Evolutionary conservation across 345 rosid genomes (phyloP), one percentile per base, ranked within the genome.

Genomic region (Eutrema yunnanense): DNA sequence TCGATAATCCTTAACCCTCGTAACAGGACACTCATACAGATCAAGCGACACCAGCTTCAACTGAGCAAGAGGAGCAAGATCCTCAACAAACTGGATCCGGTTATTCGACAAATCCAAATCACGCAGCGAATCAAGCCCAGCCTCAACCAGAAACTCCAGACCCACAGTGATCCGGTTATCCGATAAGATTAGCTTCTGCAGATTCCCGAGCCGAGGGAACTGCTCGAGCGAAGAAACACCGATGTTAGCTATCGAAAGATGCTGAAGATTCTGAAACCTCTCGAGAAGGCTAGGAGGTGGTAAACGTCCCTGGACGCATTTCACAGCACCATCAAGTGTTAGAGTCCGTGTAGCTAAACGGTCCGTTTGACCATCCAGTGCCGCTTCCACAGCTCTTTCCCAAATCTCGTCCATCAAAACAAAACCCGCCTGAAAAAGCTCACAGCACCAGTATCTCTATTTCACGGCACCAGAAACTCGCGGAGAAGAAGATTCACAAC

Each of bases 1-100:
- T 76, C 89, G 82, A 75, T 88, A 86, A 81, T 88, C 95, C 82
- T 86, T 82, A 33, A 84, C 83, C 69, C 88, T 80, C 4, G 95
- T 88, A 2, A 88, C 89, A 19, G 95, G 95, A 77, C 95, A 88
- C 83, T 88, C 87, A 38, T 88, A 88, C 12, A 88, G 83, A 79
- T 88, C 95, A 14, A 88, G 95, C 6, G 91, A 88, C 3, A 87
- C 84, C 9, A 89, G 85, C 78, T 72, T 79, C 26, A 89, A 69
- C 77, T 78, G 79, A 11, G 91, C 92, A 36, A 89, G 65, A 16
- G 96, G 96, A 3, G 86, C 84, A 0, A 89, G 88, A 85, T 85
- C 92, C 52, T 87, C 96, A 3, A 89, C 82, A 33, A 50, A 85
- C 81, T 89, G 96, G 65, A 89, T 89, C 78, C 90, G 81, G 33